phyloP scores from a whole-genome alignment of 2,329 filamentous ascomycete genomes.

The Alternaria alternata region DNA sequence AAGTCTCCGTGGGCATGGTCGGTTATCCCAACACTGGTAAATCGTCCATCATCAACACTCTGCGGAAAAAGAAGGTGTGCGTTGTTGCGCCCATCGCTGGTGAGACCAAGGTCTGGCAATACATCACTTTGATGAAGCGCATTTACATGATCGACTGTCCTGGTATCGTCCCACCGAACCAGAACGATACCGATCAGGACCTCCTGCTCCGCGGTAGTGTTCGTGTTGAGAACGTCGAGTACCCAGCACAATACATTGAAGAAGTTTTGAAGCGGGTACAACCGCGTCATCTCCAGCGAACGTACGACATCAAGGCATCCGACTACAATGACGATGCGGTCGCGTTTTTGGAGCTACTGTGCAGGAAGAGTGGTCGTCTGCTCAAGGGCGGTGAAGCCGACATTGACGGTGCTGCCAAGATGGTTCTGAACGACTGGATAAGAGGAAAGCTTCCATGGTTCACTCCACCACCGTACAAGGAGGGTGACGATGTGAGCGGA shows the following conservation, averaged over 20 bases:
- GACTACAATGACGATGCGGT: constrained; percentile 76
- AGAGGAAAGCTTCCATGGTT: constrained; percentile 97
- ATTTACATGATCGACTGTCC: constrained; percentile 97
- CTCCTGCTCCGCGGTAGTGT: constrained; percentile 91
- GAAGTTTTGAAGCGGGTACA: constrained; percentile 83
- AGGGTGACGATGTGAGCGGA: constrained; percentile 41
- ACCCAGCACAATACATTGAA: constrained; percentile 94
- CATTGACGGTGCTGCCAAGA: constrained; percentile 92
- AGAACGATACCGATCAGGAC: constrained; percentile 83
- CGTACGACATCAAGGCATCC: constrained; percentile 84
- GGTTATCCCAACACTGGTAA: constrained; percentile 95
- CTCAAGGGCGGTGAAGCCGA: constrained; percentile 95
- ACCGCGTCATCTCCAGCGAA: constrained; percentile 86
- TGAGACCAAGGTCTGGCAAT: constrained; percentile 98
- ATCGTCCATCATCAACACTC: constrained; percentile 94
- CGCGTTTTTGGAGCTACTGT: constrained; percentile 86
- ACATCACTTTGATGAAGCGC: constrained; percentile 92
- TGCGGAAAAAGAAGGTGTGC: constrained; percentile 93
- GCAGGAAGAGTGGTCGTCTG: constrained; percentile 84
- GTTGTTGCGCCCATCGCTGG: constrained; percentile 93
- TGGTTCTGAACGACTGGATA: constrained; percentile 96
- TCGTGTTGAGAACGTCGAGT: constrained; percentile 92
- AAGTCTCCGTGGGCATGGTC: constrained; percentile 90
- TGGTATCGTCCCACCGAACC: constrained; percentile 91
- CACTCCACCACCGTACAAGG: constrained; percentile 72